phyloP scores from a whole-genome alignment of 192 early-diverging fungal genomes.

The Podila minutissima region DNA sequence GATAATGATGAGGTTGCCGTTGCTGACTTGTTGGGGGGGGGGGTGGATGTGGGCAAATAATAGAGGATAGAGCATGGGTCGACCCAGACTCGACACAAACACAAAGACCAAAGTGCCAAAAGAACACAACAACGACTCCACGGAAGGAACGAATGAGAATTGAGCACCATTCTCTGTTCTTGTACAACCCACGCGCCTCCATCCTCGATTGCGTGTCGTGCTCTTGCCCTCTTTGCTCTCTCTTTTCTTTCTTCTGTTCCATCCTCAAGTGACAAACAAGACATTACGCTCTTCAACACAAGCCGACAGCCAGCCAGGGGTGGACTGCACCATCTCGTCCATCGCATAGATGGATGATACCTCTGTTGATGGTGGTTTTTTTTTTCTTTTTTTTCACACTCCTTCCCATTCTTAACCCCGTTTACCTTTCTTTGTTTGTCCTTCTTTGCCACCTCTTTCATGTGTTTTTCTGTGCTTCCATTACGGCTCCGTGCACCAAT shows the following conservation, averaged over 20 bases:
- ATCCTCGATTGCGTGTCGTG: too few species aligned
- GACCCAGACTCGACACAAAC: too few species aligned
- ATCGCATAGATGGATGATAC: neutral
- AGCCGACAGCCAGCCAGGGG: neutral
- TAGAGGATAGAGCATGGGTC: too few species aligned
- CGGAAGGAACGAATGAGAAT: neutral
- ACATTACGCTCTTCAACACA: neutral
- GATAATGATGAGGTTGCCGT: neutral
- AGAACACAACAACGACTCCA: neutral
- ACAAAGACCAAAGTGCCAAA: neutral
- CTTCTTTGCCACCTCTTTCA: neutral
- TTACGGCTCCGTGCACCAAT: neutral
- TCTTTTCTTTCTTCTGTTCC: too few species aligned
- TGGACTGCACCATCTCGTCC: neutral
- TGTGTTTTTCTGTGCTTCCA: neutral
- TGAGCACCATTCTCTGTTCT: neutral
- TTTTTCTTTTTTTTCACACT: too few species aligned
- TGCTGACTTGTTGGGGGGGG: too few species aligned
- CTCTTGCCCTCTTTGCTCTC: neutral
- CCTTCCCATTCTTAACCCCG: too few species aligned
- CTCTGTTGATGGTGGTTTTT: neutral
- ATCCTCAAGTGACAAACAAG: too few species aligned
- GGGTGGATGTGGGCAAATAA: too few species aligned
- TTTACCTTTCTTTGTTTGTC: too few species aligned
- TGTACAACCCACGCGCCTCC: constrained; percentile 29